phyloP scores from a whole-genome alignment of 2,329 filamentous ascomycete species.

The Aureobasidium sp. region DNA sequence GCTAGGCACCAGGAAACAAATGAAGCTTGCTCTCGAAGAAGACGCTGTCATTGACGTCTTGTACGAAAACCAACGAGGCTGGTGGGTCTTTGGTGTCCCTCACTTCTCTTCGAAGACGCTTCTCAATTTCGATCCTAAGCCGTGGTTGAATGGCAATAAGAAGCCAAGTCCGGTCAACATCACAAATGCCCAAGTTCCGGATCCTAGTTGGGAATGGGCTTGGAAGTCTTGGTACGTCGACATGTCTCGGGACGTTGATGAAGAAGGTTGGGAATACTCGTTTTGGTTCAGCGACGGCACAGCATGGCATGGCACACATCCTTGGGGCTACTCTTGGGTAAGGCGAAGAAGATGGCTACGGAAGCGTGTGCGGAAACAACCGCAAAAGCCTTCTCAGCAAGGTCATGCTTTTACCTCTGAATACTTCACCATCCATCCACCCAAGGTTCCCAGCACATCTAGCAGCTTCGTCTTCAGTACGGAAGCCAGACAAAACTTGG shows the following conservation, averaged over 20 bases:
- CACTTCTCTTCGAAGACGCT: conserved; percentile 91
- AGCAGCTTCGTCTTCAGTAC: conserved; percentile 20
- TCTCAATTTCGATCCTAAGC: conserved; percentile 83
- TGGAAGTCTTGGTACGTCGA: conserved; percentile 78
- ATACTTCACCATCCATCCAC: conserved; percentile 78
- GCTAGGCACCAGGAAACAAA: conserved; percentile 34
- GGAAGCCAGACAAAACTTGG: conserved; percentile 2
- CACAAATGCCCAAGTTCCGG: conserved; percentile 89
- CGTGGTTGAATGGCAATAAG: conserved; percentile 78
- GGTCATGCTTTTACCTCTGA: conserved; percentile 76
- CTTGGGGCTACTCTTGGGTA: conserved; percentile 98
- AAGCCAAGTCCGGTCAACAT: conserved; percentile 73
- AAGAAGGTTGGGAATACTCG: conserved; percentile 97
- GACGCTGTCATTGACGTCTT: conserved; percentile 79
- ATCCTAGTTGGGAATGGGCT: conserved; percentile 95
- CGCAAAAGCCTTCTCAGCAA: conserved; percentile 45
- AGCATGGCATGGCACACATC: conserved; percentile 85
- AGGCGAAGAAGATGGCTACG: conserved; percentile 89
- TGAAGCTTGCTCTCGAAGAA: conserved; percentile 37
- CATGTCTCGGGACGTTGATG: conserved; percentile 85
- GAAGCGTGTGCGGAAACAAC: conserved; percentile 72
- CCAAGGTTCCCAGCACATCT: conserved; percentile 30
- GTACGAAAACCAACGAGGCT: conserved; percentile 95
- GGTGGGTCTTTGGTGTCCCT: conserved; percentile 88
- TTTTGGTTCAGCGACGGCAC: conserved; percentile 74